phyloP scores from a whole-genome alignment of 805 yeast species.

The Lipomyces starkeyi region DNA sequence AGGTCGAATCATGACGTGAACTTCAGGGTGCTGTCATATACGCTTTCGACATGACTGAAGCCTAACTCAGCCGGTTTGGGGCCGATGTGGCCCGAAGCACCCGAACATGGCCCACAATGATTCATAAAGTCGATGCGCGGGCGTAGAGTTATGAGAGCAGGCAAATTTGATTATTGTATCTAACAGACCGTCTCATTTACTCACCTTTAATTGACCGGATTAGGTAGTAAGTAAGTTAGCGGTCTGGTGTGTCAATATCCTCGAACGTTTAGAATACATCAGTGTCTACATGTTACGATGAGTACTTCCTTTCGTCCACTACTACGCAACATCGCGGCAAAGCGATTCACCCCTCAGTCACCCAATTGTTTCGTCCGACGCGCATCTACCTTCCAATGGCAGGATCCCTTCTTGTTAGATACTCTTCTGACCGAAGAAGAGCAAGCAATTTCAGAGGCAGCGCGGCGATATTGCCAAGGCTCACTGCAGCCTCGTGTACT shows the following conservation, averaged over 20 bases:
- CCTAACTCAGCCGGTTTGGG: too few species aligned
- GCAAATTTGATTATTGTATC: too few species aligned
- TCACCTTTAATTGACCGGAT: too few species aligned
- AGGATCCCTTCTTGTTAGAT: slow-evolving; percentile 48
- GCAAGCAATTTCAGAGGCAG: slow-evolving; percentile 48
- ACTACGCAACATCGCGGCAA: background rate
- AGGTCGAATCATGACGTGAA: too few species aligned
- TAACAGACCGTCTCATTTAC: too few species aligned
- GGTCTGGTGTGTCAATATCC: background rate
- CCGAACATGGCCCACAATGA: too few species aligned
- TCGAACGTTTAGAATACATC: background rate
- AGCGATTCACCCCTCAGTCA: background rate
- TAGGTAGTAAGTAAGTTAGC: too few species aligned
- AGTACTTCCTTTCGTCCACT: background rate
- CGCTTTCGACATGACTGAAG: too few species aligned
- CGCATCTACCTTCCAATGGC: slow-evolving; percentile 46
- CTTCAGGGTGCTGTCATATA: too few species aligned
- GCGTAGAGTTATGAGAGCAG: too few species aligned
- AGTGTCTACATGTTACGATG: background rate
- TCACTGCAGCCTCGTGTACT: slow-evolving; percentile 49
- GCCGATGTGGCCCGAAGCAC: too few species aligned
- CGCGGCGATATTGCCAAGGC: slow-evolving; percentile 49
- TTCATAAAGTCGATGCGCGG: too few species aligned
- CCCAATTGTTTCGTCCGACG: slow-evolving; percentile 7
- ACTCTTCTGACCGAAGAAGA: slow-evolving; percentile 50